phyloP scores from a whole-genome alignment of 2,329 filamentous ascomycete genomes.

The Nemania sp. region DNA sequence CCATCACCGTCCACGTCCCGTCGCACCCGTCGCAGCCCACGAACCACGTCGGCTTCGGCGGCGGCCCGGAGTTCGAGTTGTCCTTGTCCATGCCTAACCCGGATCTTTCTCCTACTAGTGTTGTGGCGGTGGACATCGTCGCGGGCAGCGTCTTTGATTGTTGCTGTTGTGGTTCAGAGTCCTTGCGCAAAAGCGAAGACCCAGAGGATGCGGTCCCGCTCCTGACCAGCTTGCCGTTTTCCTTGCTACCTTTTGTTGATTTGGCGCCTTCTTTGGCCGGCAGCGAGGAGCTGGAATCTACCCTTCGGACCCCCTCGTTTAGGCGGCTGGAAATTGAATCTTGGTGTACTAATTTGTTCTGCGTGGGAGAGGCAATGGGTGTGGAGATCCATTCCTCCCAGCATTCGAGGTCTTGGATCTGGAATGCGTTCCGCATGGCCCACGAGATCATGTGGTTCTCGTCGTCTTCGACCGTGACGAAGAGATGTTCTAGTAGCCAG shows the following conservation, averaged over 20 bases:
- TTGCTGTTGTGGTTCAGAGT: not conserved
- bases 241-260: not conserved
- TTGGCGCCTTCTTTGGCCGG: not conserved
- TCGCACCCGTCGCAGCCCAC: constrained; percentile 35
- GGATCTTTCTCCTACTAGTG: too few species aligned
- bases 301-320: not conserved
- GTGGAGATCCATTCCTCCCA: constrained; percentile 35
- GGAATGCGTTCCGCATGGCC: constrained; percentile 33
- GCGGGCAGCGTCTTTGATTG: not conserved
- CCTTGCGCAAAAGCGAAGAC: not conserved
- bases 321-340: constrained; percentile 8
- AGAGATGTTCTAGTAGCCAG: constrained; percentile 30
- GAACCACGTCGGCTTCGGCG: constrained; percentile 30
- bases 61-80: constrained; percentile 10
- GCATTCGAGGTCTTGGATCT: constrained; percentile 25
- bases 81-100: constrained; percentile 7
- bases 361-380: constrained; percentile 18
- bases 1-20: constrained; percentile 31
- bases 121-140: constrained; percentile 16
- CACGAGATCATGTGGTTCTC: constrained; percentile 31
- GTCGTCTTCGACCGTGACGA: constrained; percentile 31
- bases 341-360: not conserved
- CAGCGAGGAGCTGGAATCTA: not conserved
- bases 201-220: constrained; percentile 5
- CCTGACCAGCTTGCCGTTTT: constrained; percentile 3